phyloP scores from a whole-genome alignment of 106 monocot species.

The Agapanthus africanus region DNA sequence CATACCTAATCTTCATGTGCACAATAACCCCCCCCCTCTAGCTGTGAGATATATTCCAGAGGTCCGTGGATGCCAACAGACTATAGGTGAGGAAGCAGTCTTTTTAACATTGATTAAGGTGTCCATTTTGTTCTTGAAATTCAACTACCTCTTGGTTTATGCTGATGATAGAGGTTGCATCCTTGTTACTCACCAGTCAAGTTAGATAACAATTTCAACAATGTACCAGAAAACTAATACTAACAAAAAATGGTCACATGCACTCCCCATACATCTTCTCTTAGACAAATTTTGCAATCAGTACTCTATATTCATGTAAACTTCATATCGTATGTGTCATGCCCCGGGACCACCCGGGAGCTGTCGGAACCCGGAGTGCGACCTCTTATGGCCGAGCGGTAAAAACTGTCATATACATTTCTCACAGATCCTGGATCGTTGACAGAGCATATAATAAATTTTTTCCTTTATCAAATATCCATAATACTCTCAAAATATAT shows the following conservation, averaged over 20 bases:
- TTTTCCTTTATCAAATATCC: too few relatives aligned
- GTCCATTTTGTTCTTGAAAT: constrained; percentile 2
- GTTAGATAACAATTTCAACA: too few relatives aligned
- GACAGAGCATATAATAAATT: too few relatives aligned
- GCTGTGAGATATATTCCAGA: constrained; percentile 88
- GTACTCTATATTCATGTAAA: not conserved
- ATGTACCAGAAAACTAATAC: not conserved
- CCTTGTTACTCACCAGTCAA: too few relatives aligned
- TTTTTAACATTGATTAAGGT: not conserved
- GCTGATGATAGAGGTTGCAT: not conserved
- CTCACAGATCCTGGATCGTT: too few relatives aligned
- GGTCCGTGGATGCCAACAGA: constrained; percentile 85
- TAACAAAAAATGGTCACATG: not conserved
- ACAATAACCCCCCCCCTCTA: constrained; percentile 61
- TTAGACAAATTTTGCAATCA: not conserved
- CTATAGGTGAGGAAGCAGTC: constrained; percentile 59
- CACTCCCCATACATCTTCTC: not conserved
- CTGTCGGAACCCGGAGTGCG: too few relatives aligned
- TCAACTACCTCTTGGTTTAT: not conserved
- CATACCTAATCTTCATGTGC: constrained; percentile 58
- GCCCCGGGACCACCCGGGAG: too few relatives aligned
- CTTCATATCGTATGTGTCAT: not conserved
- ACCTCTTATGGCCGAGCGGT: too few relatives aligned
- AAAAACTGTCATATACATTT: too few relatives aligned
- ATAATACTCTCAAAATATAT: too few relatives aligned